Percentiles rank a stretch among this genome's conserved stretches.
Conservation (phyloP, 2,329 filamentous ascomycete species). For the Xylariaceae sp. region DNA sequence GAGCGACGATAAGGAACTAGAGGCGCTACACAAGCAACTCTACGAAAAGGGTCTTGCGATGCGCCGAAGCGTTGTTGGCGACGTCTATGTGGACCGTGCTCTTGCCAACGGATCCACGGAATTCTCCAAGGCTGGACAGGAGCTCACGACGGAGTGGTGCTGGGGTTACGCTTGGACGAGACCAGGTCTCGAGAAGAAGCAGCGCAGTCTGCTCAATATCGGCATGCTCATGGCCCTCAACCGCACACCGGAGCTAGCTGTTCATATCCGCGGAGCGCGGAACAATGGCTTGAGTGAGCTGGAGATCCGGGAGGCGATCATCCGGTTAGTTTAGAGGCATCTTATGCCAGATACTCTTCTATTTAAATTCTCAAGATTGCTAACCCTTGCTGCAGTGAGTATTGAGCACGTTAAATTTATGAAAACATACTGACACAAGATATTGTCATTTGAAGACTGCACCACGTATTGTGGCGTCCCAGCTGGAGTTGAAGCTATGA, state of each 20-base stretch:
- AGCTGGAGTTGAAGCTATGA: constrained; percentile 40
- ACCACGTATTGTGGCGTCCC: constrained; percentile 43
- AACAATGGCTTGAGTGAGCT: constrained; percentile 59
- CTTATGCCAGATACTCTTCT: too few species aligned
- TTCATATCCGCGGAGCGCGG: constrained; percentile 59
- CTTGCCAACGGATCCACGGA: constrained; percentile 52
- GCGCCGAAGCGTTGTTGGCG: constrained; percentile 57
- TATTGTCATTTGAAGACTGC: too few species aligned
- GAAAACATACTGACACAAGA: too few species aligned
- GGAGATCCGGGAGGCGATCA: constrained; percentile 58
- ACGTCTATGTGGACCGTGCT: constrained; percentile 56
- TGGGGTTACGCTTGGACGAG: constrained; percentile 64
- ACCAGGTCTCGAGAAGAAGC: constrained; percentile 57
- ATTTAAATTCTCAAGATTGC: too few species aligned
- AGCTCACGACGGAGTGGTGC: constrained; percentile 60
- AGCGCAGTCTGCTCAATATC: constrained; percentile 59
- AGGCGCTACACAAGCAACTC: constrained; percentile 46
- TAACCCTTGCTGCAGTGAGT: too few species aligned
- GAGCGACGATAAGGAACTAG: constrained; percentile 24
- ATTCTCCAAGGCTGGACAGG: constrained; percentile 59
- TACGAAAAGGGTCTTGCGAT: constrained; percentile 59
- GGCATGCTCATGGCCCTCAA: constrained; percentile 59
- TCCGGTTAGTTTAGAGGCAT: too few species aligned
- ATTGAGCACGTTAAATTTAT: too few species aligned
- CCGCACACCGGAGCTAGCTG: constrained; percentile 53